Evolutionary conservation across 805 yeast species (phyloP).

Genomic region (Lipomyces yamanashiensis): DNA sequence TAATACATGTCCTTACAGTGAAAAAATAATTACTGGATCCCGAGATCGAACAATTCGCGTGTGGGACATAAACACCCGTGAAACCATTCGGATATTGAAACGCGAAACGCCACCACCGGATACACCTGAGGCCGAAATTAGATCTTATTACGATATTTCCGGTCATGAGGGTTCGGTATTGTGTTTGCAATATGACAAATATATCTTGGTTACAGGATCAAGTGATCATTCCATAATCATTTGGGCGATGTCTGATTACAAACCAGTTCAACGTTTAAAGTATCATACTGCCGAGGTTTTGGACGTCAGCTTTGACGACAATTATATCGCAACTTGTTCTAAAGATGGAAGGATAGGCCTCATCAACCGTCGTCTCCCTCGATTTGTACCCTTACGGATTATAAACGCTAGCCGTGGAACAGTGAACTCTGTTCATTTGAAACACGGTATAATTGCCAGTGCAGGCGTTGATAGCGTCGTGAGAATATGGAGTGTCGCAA

Average conservation of each 20-base stretch:
- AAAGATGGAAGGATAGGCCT: conserved; percentile 45
- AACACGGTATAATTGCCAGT: conserved; percentile 40
- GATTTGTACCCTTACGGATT: conserved; percentile 29
- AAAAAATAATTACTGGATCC: conserved; percentile 80
- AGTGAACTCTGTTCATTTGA: conserved; percentile 45
- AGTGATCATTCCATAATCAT: conserved; percentile 44
- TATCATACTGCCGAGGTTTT: conserved; percentile 43
- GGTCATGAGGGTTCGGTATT: conserved; percentile 45
- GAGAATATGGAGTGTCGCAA: conserved; percentile 77
- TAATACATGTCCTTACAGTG: conserved; percentile 45
- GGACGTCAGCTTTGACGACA: conserved; percentile 39
- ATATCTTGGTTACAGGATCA: conserved; percentile 45
- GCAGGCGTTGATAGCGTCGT: conserved; percentile 74
- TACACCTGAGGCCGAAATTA: conserved; percentile 2
- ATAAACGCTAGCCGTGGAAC: conserved; percentile 45
- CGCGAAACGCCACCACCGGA: conserved; percentile 1
- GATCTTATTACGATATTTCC: conserved; percentile 3
- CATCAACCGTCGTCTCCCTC: conserved; percentile 38
- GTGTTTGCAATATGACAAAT: conserved; percentile 42
- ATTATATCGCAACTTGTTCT: conserved; percentile 45
- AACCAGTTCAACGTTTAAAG: conserved; percentile 39
- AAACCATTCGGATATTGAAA: conserved; percentile 34
- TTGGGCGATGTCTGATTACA: conserved; percentile 40
- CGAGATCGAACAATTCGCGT: conserved; percentile 45
- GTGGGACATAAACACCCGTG: conserved; percentile 43